These are phyloP conservation scores for Penicillium robsamsonii DNA, from an alignment of 495 filamentous ascomycete genomes.

Conservation along the genomic window DNA sequence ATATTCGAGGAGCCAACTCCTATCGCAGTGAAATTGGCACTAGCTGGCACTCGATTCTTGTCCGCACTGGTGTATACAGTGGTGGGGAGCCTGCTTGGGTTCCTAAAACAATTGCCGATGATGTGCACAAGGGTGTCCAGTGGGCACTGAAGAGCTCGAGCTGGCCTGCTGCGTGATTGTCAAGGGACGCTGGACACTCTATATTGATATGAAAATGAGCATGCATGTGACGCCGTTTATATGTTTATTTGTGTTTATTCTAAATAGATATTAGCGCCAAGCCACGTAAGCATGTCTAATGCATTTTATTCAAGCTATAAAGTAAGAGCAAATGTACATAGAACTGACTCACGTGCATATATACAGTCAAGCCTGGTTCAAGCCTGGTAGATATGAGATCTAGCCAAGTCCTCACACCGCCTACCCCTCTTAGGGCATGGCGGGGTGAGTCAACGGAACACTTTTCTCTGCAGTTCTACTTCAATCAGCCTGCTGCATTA, in stretches of 20 bases:
- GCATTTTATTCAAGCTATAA: not conserved
- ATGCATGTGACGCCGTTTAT: not conserved
- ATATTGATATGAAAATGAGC: not conserved
- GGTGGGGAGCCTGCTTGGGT: constrained; percentile 55
- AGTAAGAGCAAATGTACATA: not conserved
- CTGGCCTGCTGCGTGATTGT: constrained; percentile 31
- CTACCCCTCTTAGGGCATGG: constrained; percentile 44
- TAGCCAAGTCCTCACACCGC: not conserved
- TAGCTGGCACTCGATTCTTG: constrained; percentile 76
- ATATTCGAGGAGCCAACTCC: constrained; percentile 86
- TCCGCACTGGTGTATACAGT: constrained; percentile 77
- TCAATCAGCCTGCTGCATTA: constrained; percentile 5
- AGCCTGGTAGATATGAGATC: not conserved
- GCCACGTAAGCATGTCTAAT: not conserved
- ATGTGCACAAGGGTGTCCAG: constrained; percentile 66
- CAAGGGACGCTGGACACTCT: constrained; percentile 3
- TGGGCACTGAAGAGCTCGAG: constrained; percentile 57
- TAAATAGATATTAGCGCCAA: not conserved
- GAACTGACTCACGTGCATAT: not conserved
- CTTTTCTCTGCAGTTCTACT: constrained; percentile 16
- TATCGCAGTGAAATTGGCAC: constrained; percentile 64
- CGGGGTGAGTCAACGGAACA: constrained; percentile 36
- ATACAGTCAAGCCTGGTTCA: constrained; percentile 12
- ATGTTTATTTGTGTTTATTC: constrained; percentile 1
- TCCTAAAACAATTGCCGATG: constrained; percentile 60